Evolutionary conservation across 1,139 yeast species (phyloP).

Genomic region (Nakaseomyces bracarensis): DNA sequence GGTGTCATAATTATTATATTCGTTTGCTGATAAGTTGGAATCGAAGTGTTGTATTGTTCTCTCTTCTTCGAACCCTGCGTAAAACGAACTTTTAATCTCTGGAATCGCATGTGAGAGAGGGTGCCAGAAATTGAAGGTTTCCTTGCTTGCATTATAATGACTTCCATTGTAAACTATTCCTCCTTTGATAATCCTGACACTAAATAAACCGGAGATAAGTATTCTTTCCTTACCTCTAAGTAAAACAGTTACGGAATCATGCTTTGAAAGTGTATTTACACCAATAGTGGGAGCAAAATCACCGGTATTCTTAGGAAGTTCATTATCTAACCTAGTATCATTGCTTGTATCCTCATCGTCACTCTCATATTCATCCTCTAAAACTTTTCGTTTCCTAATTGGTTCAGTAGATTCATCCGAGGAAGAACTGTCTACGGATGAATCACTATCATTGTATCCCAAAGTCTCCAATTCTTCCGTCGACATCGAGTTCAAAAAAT

Average conservation of each 20-base stretch:
- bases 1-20: not conserved
- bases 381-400: not conserved
- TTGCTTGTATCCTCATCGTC: not conserved
- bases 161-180: constrained; percentile 48
- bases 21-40: not conserved
- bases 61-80: constrained; percentile 31
- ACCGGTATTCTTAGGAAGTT: not conserved
- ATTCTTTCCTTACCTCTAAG: constrained; percentile 35
- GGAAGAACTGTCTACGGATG: not conserved
- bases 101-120: constrained; percentile 51
- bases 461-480: not conserved
- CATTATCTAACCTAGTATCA: not conserved
- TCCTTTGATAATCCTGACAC: constrained; percentile 49
- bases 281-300: constrained; percentile 7
- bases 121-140: constrained; percentile 38
- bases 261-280: constrained; percentile 10
- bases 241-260: constrained; percentile 10
- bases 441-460: not conserved
- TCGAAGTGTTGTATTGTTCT: not conserved
- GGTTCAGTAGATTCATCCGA: not conserved
- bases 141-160: constrained; percentile 38
- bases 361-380: constrained; percentile 1
- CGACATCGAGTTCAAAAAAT: not conserved
- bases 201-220: constrained; percentile 52
- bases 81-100: constrained; percentile 36